Evolutionary conservation across 2,329 filamentous ascomycete genomes (phyloP).

Genomic region (Aureobasidium sp.): DNA sequence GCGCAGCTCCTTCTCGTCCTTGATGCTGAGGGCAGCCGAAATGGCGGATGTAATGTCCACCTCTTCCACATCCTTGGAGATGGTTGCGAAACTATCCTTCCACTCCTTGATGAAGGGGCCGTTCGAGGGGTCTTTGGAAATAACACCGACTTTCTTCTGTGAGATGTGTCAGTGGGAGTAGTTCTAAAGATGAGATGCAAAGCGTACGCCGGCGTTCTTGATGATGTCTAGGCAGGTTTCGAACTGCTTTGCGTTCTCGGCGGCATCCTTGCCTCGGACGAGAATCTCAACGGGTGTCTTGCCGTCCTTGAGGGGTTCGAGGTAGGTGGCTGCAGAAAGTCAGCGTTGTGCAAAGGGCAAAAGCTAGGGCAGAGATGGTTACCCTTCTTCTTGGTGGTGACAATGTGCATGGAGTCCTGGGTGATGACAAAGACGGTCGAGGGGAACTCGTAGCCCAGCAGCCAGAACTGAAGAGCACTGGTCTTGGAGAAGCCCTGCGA

Average conservation of each 20-base stretch:
- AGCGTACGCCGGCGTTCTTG: conserved; percentile 72
- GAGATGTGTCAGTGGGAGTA: conserved; percentile 11
- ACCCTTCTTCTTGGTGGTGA: conserved; percentile 98
- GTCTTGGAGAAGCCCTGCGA: conserved; percentile 84
- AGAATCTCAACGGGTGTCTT: conserved; percentile 89
- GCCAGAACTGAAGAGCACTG: conserved; percentile 95
- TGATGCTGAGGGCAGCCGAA: conserved; percentile 80
- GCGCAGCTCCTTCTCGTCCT: conserved; percentile 90
- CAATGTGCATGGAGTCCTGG: conserved; percentile 74
- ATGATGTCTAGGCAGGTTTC: conserved; percentile 75
- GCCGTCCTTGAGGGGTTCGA: conserved; percentile 84
- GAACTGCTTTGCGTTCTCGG: conserved; percentile 86
- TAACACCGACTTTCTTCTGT: conserved; percentile 79
- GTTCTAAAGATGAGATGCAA: background rate
- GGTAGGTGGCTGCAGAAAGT: conserved; percentile 64
- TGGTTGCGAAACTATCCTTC: conserved; percentile 71
- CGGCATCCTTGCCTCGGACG: conserved; percentile 82
- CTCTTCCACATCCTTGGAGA: conserved; percentile 78
- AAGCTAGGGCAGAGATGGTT: conserved; percentile 32
- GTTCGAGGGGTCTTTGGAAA: conserved; percentile 73
- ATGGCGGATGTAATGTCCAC: conserved; percentile 77
- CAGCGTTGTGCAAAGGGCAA: conserved; percentile 22
- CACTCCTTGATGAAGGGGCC: conserved; percentile 95
- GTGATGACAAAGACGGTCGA: conserved; percentile 92
- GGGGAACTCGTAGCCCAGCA: conserved; percentile 96